Base-by-base conservation (phyloP, 768 basidiomycete genomes). In the Trametes cubensis region DNA sequence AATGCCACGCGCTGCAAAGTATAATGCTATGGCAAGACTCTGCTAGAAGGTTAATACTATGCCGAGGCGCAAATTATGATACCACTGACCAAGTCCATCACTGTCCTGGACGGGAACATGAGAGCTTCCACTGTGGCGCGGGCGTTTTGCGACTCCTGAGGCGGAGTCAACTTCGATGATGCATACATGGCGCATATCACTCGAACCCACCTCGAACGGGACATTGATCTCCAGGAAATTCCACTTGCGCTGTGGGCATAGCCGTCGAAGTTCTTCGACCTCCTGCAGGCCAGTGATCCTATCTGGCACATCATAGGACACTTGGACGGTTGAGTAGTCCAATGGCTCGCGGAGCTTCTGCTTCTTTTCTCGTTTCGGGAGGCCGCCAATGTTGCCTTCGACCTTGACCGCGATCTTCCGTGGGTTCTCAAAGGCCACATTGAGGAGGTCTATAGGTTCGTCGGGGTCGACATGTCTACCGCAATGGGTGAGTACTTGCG, bases 341-440 rank as follows among this genome's bases (percentile, higher is more conserved):
- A 66, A 28, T 0, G 56, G 65, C 6, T 70, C 71, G 26, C 67
- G 70, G 57, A 65, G 68, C 67, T 74, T 80, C 70, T 75, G 78
- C 61, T 80, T 77, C 69, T 73, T 79, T 64, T 71, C 72, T 18
- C 66, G 48, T 58, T 80, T 83, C 14, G 78, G 71, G n/a, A 79
- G 67, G 0, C 77, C 78, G 17, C 78, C 79, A 30, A 73, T 62
- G 63, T 84, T 84, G 14, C 82, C 80, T 50, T 80, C 78, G 21
- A 75, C 62, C 61, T 81, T 78, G 4, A 80, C 71, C 47, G 78
- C 78, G 15, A 90, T 75, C 69, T 90, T 89, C 6, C 93, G 84
- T n/a, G 94, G 94, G 69, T 97, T 97, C 71, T 98, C 94, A 66
- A 98, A 98, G 1, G 93, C 92, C 5, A 98, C 93, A 68, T 97